Conservation (phyloP, 2,329 filamentous ascomycete species). For the Alternaria hordeiaustralica region DNA sequence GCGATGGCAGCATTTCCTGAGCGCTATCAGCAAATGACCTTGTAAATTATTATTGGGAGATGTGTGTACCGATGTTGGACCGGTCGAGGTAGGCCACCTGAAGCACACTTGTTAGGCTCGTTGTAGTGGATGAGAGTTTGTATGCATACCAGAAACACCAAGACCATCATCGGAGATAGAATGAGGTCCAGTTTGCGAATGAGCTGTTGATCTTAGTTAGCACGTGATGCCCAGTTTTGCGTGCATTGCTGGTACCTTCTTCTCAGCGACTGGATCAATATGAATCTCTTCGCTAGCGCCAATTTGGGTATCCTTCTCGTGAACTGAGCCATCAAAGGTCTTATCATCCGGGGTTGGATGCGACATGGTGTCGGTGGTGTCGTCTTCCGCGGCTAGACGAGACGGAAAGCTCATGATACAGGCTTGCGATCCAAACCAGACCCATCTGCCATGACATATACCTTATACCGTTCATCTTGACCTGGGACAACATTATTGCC, state of each 20-base stretch:
- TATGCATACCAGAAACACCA: slow-evolving; percentile 56
- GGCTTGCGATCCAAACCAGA: neutral
- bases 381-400: neutral
- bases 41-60: neutral
- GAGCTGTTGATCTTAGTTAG: slow-evolving; percentile 39
- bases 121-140: neutral
- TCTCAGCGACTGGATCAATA: slow-evolving; percentile 55
- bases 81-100: slow-evolving; percentile 49
- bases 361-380: slow-evolving; percentile 7
- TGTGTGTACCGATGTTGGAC: slow-evolving; percentile 55
- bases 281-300: slow-evolving; percentile 7
- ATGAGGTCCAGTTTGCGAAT: slow-evolving; percentile 57
- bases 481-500: slow-evolving; percentile 1
- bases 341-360: slow-evolving; percentile 11
- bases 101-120: neutral
- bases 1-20: slow-evolving; percentile 51
- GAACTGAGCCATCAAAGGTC: slow-evolving; percentile 10
- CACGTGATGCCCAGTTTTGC: neutral
- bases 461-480: neutral
- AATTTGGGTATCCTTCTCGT: slow-evolving; percentile 15
- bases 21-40: slow-evolving; percentile 4
- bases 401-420: neutral
- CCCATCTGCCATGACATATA: neutral
- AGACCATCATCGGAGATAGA: slow-evolving; percentile 60
- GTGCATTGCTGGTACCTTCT: slow-evolving; percentile 5